Evolutionary conservation across 208 protist genomes (phyloP), one percentile per base, ranked within the genome.

Genomic region (Entamoeba moshkovskii): DNA sequence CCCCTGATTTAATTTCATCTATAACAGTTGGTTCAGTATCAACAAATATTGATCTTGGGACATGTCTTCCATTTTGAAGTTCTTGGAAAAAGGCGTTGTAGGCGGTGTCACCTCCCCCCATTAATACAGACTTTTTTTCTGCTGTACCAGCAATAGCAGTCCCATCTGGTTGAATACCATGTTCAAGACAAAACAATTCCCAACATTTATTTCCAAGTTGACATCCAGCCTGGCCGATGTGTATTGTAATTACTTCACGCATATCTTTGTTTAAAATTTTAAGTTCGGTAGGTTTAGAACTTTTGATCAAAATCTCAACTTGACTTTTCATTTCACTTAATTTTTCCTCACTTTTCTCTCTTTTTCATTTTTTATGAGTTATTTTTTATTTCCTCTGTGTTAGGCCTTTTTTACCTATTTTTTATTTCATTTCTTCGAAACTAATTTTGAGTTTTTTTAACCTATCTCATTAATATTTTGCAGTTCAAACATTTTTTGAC

Each of bases 151-250:
- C 38, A 46, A 29, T 45, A 45, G 73, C 29, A 25, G 96, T 95
- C 92, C 98, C 97, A 73, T 97, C 96, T 3, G 95, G 96, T 46
- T 97, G 94, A 93, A 97, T 97, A 91, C 96, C 96, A 95, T 97
- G 97, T 95, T 97, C 97, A 8, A 97, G 94, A 94, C 96, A 97
- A 95, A 96, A 97, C 0, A 98, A 94, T 94, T 98, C 97, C 97
- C 98, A 99, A 96, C 98, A 99, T 92, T 97, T 95, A 93, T 98
- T 99, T 97, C 98, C 98, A 44, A 98, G 96, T 97, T 99, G 98
- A 94, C 97, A 96, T 96, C 98, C 98, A 94, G 97, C 98, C 96
- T 99, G 98, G 94, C 98, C 98, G 95, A 98, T 95, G 95, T 98
- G 97, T 95, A 99, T 97, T 93, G 96, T 98, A 94, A 99, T 98